These are phyloP conservation scores for Clavispora carvajalis DNA, from an alignment of 805 yeast genomes.

Conservation along the genomic window DNA sequence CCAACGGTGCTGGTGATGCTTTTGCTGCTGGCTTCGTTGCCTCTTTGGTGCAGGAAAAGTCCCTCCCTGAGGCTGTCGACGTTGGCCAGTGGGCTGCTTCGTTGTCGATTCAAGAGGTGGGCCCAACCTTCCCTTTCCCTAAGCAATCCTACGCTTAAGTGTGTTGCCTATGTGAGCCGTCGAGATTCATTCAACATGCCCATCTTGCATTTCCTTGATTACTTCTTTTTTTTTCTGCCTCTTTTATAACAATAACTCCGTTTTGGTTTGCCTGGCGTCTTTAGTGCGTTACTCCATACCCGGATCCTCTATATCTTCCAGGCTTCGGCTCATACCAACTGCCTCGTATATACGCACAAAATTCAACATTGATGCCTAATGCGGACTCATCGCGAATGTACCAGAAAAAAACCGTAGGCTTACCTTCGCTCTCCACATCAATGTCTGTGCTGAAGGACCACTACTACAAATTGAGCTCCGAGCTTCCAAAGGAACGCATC, in stretches of 20 bases:
- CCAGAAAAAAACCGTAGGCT: not conserved
- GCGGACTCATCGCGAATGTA: constrained; percentile 3
- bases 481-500: constrained; percentile 65
- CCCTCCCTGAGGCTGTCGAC: constrained; percentile 57
- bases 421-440: not conserved
- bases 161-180: not conserved
- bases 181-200: constrained; percentile 14
- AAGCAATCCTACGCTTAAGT: constrained; percentile 44
- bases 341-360: constrained; percentile 8
- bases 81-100: constrained; percentile 97
- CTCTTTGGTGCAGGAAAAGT: constrained; percentile 71
- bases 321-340: not conserved
- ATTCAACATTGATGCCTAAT: constrained; percentile 16
- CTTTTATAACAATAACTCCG: not conserved
- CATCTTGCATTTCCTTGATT: not conserved
- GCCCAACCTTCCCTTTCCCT: constrained; percentile 89
- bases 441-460: constrained; percentile 65
- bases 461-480: constrained; percentile 74
- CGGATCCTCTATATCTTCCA: not conserved
- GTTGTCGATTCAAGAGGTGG: constrained; percentile 84
- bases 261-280: too few relatives aligned
- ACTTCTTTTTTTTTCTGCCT: not conserved
- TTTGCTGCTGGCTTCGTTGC: constrained; percentile 96
- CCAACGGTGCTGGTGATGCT: constrained; percentile 99
- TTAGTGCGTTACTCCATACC: not conserved